Conservation (phyloP, 495 filamentous ascomycete genomes). For the Aspergillus egyptiacus region DNA sequence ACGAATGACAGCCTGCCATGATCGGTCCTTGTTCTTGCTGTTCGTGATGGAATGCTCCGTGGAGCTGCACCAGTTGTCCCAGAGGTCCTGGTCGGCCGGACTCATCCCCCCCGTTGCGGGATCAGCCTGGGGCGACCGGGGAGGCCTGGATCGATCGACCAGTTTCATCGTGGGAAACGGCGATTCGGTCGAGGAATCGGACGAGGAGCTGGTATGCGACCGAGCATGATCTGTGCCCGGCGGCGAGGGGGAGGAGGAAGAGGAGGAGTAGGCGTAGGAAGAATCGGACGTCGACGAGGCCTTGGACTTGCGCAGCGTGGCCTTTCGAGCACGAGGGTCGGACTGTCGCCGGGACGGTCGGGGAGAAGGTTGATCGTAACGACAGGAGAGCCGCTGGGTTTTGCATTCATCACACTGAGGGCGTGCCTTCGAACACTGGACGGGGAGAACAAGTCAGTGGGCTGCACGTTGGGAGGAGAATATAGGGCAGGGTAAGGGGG, state of each 20-base stretch:
- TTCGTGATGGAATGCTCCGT: neutral
- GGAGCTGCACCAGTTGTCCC: neutral
- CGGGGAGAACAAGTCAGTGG: neutral
- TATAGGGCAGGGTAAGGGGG: too few species aligned
- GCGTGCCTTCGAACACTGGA: constrained; percentile 2
- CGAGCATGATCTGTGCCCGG: neutral
- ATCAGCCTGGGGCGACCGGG: too few species aligned
- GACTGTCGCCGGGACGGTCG: neutral
- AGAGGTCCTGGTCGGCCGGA: neutral
- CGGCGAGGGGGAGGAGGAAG: neutral
- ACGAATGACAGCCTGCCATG: constrained; percentile 3
- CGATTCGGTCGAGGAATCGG: neutral
- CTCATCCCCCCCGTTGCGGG: neutral
- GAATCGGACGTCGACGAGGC: neutral
- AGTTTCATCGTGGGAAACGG: neutral
- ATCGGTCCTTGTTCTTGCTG: constrained; percentile 4
- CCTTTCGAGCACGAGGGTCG: neutral
- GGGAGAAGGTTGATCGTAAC: neutral
- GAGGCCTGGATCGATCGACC: neutral
- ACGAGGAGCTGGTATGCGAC: neutral
- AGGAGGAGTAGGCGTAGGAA: neutral
- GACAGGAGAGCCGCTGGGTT: neutral
- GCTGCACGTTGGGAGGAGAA: too few species aligned
- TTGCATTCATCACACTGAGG: constrained; percentile 6
- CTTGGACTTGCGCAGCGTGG: neutral